Base-by-base conservation (phyloP, 306 rosid genomes). In the Lathyrus oleraceus region DNA sequence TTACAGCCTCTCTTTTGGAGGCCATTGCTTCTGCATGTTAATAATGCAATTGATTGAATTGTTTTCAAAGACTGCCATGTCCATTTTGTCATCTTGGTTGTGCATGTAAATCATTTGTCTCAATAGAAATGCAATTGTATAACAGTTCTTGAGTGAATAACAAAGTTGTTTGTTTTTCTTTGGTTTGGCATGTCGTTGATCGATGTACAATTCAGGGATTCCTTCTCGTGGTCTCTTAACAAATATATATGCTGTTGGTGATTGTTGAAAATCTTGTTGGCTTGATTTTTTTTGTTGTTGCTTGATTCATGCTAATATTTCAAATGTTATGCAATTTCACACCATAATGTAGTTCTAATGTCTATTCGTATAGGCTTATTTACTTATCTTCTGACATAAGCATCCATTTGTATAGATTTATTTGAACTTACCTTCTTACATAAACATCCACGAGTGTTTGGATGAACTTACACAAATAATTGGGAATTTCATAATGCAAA, bases 11-110 rank as follows among this genome's bases (percentile, higher is more conserved):
- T 51, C 92, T 92, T 54, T 77, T 90, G 85, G 93, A 86, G 76
- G 96, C 92, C 32, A 82, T 92, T 71, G 93, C 89, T 36, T 82
- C 86, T 44, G 79, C 87, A 39, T 81, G 82, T 72, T 87, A 56
- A 77, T 87, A 59, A 76, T 74, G 78, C 15, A 70, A 19, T 52
- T 59, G 67, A 20, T 61, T 17, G 20, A 61, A 69, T 62, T 65
- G 62, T 48, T 15, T 30, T 36, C n/a, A 40, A 51, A 62, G 40
- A 40, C 32, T 59, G 57, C 28, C 75, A 48, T 39, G 45, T 53
- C 63, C 51, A 20, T 40, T 38, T 30, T 54, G 35, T 69, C 72
- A 27, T 63, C 39, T 79, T 79, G 76, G 67, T 73, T 57, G 39
- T 67, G 73, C 35, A 49, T 81, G 81, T 79, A 61, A 54, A 83